Percentiles rank a stretch among this genome's conserved stretches.
These are phyloP conservation scores for Nicotiana obtusifolia DNA, from an alignment of 257 asterid species.

Conservation along the genomic window DNA sequence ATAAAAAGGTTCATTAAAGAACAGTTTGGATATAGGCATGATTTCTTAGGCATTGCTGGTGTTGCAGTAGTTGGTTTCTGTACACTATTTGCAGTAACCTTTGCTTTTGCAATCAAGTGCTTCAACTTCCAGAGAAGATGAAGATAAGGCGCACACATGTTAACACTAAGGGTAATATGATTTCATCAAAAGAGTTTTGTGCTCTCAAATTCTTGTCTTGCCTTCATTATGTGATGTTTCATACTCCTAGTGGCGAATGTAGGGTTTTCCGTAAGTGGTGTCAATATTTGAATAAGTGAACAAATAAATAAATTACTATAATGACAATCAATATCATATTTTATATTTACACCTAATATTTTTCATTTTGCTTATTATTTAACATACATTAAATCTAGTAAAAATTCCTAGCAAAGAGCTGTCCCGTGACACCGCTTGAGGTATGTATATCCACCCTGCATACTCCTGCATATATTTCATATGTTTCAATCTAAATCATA, in stretches of 20 bases:
- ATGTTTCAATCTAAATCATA: too few relatives aligned
- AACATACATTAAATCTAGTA: too few relatives aligned
- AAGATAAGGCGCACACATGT: neutral
- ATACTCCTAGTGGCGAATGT: too few relatives aligned
- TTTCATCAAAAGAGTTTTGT: neutral
- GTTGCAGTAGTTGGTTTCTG: constrained; percentile 57
- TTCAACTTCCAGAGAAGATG: constrained; percentile 80
- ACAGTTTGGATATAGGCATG: constrained; percentile 69
- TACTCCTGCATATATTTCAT: neutral
- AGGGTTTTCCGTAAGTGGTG: too few relatives aligned
- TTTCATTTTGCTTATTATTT: too few relatives aligned
- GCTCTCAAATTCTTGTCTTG: neutral
- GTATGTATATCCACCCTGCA: too few relatives aligned
- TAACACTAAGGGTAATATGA: neutral
- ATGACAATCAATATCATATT: too few relatives aligned
- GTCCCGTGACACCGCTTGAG: too few relatives aligned
- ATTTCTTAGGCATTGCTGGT: constrained; percentile 57
- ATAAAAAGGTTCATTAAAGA: constrained; percentile 46
- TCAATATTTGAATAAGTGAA: too few relatives aligned
- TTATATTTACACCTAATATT: too few relatives aligned
- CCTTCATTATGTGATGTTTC: neutral
- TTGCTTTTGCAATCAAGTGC: constrained; percentile 62
- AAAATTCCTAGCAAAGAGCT: too few relatives aligned
- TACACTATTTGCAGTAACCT: constrained; percentile 52
- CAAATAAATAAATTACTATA: too few relatives aligned